Conservation (phyloP, 2,329 filamentous ascomycete species). For the Arthroderma sp. region DNA sequence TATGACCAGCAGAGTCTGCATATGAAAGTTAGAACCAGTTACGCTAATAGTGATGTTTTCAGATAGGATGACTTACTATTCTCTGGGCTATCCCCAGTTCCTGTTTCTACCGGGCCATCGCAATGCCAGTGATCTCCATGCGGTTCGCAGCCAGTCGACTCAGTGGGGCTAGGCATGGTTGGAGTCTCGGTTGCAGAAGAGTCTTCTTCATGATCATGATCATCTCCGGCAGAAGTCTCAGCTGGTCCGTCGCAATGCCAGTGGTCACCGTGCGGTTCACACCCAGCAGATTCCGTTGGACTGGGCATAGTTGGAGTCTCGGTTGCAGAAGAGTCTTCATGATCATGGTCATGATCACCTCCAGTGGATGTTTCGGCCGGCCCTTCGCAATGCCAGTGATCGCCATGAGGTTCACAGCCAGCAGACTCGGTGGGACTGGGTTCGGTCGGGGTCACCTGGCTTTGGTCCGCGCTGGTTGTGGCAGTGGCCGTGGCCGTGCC, state of each 20-base stretch:
- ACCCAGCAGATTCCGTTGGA: constrained; percentile 12
- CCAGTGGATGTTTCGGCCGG: background rate
- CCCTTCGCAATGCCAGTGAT: constrained; percentile 5
- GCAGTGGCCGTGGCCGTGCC: constrained; percentile 3
- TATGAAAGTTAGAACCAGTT: background rate
- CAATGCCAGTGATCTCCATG: constrained; percentile 16
- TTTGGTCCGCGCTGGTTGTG: constrained; percentile 3
- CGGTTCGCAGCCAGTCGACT: constrained; percentile 11
- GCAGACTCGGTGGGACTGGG: constrained; percentile 12
- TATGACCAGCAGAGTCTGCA: constrained; percentile 3
- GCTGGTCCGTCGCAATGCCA: constrained; percentile 3
- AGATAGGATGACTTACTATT: background rate
- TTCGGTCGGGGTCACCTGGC: constrained; percentile 12
- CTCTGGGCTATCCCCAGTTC: constrained; percentile 1
- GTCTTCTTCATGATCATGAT: background rate
- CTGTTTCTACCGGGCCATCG: constrained; percentile 10
- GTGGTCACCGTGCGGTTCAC: constrained; percentile 7
- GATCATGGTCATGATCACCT: background rate
- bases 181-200: constrained; percentile 1
- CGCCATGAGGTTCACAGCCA: constrained; percentile 9
- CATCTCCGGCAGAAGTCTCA: background rate
- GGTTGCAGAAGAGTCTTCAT: background rate
- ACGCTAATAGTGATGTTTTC: background rate
- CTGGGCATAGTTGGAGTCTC: background rate
- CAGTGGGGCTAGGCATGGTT: constrained; percentile 9